Evolutionary conservation across 2,329 filamentous ascomycete genomes (phyloP), one percentile per base, ranked within the genome.

Genomic region (Pestalotiopsis sp.): DNA sequence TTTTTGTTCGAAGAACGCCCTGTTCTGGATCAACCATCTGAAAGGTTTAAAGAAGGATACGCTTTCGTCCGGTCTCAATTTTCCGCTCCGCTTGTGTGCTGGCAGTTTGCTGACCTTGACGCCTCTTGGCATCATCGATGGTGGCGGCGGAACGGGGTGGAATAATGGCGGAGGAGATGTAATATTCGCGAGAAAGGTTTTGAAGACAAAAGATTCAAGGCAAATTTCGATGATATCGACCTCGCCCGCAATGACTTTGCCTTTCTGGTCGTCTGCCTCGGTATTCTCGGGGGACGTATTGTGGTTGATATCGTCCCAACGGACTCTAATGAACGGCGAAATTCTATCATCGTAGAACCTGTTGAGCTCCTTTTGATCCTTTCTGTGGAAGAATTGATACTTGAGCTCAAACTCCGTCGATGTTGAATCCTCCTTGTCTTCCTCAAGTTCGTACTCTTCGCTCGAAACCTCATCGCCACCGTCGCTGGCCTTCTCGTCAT

Each of bases 1-100:
- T 6, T 40, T 22, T 4, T 24, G 17, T 22, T 60, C 9, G 7
- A 66, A 60, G 3, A 44, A 10, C 0, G 14, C 35, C 9, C 22
- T 55, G 24, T 66, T 66, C 30, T 59, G 52, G 13, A 57, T 59
- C n/a, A 66, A 22, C 64, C 55, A 59, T 30, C 38, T 22, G 35
- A 38, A 63, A 30, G 61, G 61, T 20, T 48, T 63, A 30, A 48
- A 26, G 26, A 63, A 63, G 6, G 60, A 63, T 30, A 63, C 22
- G 24, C 14, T 48, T 4, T 48, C 7, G 35, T 63, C 60, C 3
- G 0, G 1, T 20, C 38, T 22, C 20, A 22, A 11, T 5, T 17
- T 44, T 4, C 4, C 13, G 17, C 10, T 9, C 39, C 10, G 7
- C 7, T 44, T 17, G 13, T 44, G 7, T 17, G 40, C 13, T 10